Percentiles rank a stretch among this genome's conserved stretches.
Conservation (phyloP, 176 grass and related monocot species). For the Eremochloa ophiuroides region DNA sequence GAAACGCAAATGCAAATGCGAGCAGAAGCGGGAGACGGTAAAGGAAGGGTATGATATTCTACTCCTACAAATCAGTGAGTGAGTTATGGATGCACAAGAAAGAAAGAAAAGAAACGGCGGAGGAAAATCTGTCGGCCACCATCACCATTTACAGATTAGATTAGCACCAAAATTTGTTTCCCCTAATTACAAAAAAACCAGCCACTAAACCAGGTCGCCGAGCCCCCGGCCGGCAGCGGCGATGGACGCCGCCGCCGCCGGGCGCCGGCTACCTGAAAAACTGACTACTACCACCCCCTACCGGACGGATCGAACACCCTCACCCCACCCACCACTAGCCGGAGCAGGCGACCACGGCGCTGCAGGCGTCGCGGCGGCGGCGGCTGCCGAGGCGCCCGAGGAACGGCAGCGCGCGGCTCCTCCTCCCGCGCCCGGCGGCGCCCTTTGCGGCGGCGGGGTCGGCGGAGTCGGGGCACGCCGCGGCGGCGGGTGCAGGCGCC, state of each 20-base stretch:
- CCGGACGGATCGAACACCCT: background rate
- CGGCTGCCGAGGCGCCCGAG: constrained; percentile 36
- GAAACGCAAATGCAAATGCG: no score
- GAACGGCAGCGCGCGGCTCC: constrained; percentile 26
- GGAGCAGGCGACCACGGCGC: constrained; percentile 33
- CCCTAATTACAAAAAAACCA: background rate
- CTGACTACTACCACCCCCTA: no score
- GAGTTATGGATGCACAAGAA: no score
- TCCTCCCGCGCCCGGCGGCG: background rate
- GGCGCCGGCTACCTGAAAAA: background rate
- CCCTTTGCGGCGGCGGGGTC: no score
- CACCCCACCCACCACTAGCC: background rate
- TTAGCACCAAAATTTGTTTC: background rate
- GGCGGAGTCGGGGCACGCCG: background rate
- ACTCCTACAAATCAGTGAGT: background rate
- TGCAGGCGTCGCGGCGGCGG: constrained; percentile 4
- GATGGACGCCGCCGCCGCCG: background rate
- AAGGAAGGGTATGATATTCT: no score
- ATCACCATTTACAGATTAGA: background rate
- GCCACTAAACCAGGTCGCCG: background rate
- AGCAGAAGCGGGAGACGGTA: no score
- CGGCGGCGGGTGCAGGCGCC: no score
- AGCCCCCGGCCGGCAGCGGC: no score
- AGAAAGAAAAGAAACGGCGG: background rate
- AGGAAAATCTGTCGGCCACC: constrained; percentile 5